These are phyloP conservation scores for Bruguiera sexangula DNA, from an alignment of 345 rosid genomes.

Conservation along the genomic window DNA sequence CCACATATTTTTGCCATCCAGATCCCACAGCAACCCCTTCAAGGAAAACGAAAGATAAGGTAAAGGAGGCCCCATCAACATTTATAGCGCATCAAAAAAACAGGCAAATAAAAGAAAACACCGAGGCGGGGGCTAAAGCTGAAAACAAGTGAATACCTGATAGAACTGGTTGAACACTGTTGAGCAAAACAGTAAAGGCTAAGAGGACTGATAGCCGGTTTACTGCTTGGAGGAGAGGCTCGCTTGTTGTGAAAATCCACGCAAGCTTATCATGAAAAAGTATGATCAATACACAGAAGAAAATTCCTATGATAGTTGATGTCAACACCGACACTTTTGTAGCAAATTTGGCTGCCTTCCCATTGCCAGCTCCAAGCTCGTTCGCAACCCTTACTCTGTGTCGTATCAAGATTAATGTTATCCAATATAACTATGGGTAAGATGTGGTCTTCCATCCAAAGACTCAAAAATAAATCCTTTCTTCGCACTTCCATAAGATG, in stretches of 20 bases:
- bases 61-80: not conserved
- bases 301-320: conserved; percentile 50
- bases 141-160: conserved; percentile 43
- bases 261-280: conserved; percentile 40
- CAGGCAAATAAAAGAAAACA: no score
- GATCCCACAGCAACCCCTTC: conserved; percentile 95
- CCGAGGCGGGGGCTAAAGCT: not conserved
- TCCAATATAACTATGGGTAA: no score
- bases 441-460: no score
- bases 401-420: no score
- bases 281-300: conserved; percentile 55
- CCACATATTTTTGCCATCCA: conserved; percentile 91
- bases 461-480: no score
- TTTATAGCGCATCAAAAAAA: no score
- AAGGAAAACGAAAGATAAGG: not conserved
- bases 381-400: conserved; percentile 83
- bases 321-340: conserved; percentile 53
- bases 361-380: conserved; percentile 88
- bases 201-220: conserved; percentile 53
- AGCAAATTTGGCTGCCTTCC: conserved; percentile 81
- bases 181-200: conserved; percentile 76
- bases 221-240: conserved; percentile 53
- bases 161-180: conserved; percentile 82
- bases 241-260: conserved; percentile 58
- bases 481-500: no score